These are phyloP conservation scores for Meyerozyma sp. DNA, from an alignment of 1,139 yeast genomes.

Conservation along the genomic window DNA sequence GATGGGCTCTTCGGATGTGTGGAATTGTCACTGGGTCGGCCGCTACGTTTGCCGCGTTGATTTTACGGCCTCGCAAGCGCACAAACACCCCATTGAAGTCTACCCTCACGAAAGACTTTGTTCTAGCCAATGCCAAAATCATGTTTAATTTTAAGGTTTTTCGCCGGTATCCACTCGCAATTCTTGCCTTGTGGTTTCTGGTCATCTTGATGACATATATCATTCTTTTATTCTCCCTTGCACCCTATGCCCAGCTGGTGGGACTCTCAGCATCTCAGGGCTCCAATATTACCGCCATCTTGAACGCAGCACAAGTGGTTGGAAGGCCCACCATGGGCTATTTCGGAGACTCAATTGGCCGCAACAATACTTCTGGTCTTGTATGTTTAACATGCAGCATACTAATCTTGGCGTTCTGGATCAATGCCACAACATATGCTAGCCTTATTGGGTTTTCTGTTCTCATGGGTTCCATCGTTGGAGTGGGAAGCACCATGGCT, in stretches of 20 bases:
- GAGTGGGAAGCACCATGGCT: conserved; percentile 61
- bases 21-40: conserved; percentile 45
- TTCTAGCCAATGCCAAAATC: conserved; percentile 15
- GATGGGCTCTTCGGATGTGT: conserved; percentile 64
- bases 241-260: conserved; percentile 56
- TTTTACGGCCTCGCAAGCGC: conserved; percentile 42
- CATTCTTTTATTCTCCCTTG: conserved; percentile 53
- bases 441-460: conserved; percentile 50
- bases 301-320: conserved; percentile 58
- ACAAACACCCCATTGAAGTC: conserved; percentile 20
- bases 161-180: conserved; percentile 30
- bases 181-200: conserved; percentile 53
- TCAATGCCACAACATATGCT: conserved; percentile 46
- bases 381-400: conserved; percentile 28
- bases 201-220: conserved; percentile 53
- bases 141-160: conserved; percentile 28
- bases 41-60: conserved; percentile 23
- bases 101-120: conserved; percentile 15
- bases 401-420: conserved; percentile 47
- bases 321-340: conserved; percentile 65
- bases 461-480: conserved; percentile 50
- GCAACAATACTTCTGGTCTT: conserved; percentile 44
- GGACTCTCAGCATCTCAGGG: conserved; percentile 55
- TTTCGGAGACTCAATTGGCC: conserved; percentile 53
- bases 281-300: conserved; percentile 53